These are phyloP conservation scores for Deinandra increscens DNA, from an alignment of 129 eudicot genomes.

Conservation along the genomic window DNA sequence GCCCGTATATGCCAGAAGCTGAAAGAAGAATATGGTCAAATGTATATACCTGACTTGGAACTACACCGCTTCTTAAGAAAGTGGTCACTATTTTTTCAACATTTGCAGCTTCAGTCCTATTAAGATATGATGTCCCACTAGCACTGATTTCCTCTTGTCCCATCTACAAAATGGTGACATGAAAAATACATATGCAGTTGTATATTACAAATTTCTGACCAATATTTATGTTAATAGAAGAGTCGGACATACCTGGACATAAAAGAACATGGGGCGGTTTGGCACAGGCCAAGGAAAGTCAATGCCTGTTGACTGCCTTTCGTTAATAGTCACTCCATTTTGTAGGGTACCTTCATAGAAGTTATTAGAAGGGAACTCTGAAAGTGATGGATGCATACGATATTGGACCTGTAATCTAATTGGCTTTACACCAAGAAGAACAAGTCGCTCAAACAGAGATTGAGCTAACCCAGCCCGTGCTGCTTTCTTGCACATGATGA, in stretches of 20 bases:
- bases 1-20: neutral
- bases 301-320: conserved; percentile 27
- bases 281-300: conserved; percentile 27
- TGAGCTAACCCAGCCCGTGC: conserved; percentile 89
- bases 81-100: conserved; percentile 85
- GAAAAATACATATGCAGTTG: neutral
- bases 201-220: neutral
- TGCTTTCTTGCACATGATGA: conserved; percentile 91
- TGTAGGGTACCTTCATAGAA: conserved; percentile 24
- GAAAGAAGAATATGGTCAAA: neutral
- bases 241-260: conserved; percentile 54
- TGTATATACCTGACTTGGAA: conserved; percentile 44
- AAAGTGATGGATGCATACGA: conserved; percentile 85
- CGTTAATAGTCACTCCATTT: conserved; percentile 21
- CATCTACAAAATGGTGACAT: conserved; percentile 45
- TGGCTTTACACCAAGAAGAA: conserved; percentile 77
- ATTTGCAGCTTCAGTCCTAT: conserved; percentile 83
- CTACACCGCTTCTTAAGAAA: conserved; percentile 75
- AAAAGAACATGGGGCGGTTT: conserved; percentile 71
- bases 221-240: neutral
- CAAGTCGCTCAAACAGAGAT: conserved; percentile 81
- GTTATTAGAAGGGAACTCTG: conserved; percentile 68
- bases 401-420: conserved; percentile 90
- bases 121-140: conserved; percentile 78
- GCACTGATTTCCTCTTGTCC: conserved; percentile 94